Evolutionary conservation across 371 early-diverging fungal genomes (phyloP).

Genomic region (Coemansia sp.): DNA sequence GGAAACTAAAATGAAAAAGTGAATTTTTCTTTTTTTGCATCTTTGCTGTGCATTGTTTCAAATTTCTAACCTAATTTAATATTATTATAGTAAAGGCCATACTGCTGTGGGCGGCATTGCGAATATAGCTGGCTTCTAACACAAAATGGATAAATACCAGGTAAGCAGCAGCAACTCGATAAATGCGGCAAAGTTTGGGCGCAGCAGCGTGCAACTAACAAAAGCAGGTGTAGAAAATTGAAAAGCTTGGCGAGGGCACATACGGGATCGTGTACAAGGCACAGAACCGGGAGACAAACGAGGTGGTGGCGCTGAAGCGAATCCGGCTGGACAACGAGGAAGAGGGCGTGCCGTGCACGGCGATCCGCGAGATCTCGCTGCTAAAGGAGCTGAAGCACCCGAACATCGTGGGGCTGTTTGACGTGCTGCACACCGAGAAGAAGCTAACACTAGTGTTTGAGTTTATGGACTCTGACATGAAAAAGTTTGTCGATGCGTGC

Average conservation of each 20-base stretch:
- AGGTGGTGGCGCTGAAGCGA: conserved; percentile 97
- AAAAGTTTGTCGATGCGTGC: conserved; percentile 83
- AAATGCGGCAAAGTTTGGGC: too few species aligned
- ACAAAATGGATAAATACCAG: conserved; percentile 76
- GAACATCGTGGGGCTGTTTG: conserved; percentile 93
- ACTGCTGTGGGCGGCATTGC: not conserved
- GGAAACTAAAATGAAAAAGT: not conserved
- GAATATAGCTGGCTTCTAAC: not conserved
- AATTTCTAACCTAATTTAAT: not conserved
- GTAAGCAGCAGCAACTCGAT: conserved; percentile 43
- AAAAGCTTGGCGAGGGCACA: conserved; percentile 90
- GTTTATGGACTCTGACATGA: conserved; percentile 92
- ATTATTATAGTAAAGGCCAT: not conserved
- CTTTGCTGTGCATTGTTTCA: not conserved
- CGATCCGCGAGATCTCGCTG: conserved; percentile 97
- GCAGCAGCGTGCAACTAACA: not conserved
- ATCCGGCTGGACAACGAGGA: conserved; percentile 95
- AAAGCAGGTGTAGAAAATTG: conserved; percentile 71
- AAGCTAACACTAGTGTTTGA: conserved; percentile 94
- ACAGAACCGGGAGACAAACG: conserved; percentile 85
- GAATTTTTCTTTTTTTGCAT: not conserved
- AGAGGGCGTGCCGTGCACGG: conserved; percentile 95
- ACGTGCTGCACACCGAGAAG: conserved; percentile 94
- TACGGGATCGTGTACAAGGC: conserved; percentile 98
- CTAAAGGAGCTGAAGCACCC: conserved; percentile 91